Conservation (phyloP, 2,329 filamentous ascomycete species). For the Mycosphaerella arachidis region DNA sequence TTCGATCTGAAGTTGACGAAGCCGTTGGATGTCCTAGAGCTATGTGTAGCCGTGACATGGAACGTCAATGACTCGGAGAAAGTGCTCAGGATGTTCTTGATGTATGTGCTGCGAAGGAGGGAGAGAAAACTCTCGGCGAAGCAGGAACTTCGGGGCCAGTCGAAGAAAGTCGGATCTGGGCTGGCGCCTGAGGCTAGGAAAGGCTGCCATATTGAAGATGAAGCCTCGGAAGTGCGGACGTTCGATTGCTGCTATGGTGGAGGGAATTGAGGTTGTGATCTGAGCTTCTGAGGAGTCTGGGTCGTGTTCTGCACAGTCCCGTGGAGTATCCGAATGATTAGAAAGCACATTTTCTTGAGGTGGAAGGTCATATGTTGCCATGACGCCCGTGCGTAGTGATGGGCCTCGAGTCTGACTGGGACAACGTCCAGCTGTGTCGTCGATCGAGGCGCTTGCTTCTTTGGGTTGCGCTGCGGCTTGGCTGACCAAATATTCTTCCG, state of each 20-base stretch:
- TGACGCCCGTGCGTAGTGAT: no score
- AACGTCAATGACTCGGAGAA: neutral
- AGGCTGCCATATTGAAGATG: neutral
- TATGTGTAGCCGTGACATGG: neutral
- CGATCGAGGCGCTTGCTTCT: no score
- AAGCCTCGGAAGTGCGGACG: neutral
- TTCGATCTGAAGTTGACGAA: neutral
- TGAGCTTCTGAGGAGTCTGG: neutral
- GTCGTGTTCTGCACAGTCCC: neutral
- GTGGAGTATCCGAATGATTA: neutral
- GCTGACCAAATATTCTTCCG: no score
- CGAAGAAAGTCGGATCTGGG: neutral
- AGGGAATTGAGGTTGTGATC: neutral
- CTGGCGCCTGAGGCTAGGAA: neutral
- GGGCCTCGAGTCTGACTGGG: no score
- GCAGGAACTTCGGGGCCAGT: neutral
- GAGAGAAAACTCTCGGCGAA: neutral
- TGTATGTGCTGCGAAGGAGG: neutral
- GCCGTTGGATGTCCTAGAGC: neutral
- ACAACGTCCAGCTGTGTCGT: no score
- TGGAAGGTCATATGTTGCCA: no score
- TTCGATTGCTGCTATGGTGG: neutral
- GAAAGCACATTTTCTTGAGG: no score
- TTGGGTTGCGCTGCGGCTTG: no score
- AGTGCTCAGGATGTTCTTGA: neutral